Evolutionary conservation across 2,329 filamentous ascomycete genomes (phyloP).

Genomic region (Exophiala sideris): DNA sequence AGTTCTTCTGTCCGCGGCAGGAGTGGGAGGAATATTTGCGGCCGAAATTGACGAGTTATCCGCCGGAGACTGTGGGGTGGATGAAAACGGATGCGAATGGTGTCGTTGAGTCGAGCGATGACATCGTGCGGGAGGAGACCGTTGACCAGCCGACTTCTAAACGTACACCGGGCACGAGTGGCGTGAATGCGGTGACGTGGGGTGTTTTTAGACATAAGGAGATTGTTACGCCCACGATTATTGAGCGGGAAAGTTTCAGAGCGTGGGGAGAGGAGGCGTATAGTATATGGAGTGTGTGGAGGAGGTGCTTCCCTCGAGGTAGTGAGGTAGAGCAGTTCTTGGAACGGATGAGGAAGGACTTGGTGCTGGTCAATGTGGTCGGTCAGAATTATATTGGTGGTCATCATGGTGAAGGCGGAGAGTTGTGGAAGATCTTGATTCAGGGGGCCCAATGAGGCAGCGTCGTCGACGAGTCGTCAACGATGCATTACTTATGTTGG

Average conservation of each 20-base stretch:
- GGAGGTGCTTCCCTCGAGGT: conserved; percentile 74
- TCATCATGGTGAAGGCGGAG: conserved; percentile 29
- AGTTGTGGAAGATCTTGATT: conserved; percentile 27
- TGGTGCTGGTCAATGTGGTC: conserved; percentile 78
- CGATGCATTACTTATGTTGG: neutral
- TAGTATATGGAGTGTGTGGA: conserved; percentile 93
- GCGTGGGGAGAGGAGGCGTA: conserved; percentile 97
- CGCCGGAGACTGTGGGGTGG: conserved; percentile 71
- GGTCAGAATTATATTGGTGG: conserved; percentile 46
- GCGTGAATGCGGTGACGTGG: conserved; percentile 95
- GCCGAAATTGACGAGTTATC: conserved; percentile 57
- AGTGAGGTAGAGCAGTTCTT: conserved; percentile 70
- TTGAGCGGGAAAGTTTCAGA: conserved; percentile 89
- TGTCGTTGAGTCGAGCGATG: conserved; percentile 63
- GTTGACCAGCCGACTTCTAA: conserved; percentile 29
- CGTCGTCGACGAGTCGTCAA: too few species aligned
- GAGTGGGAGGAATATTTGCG: conserved; percentile 67
- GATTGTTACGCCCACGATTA: conserved; percentile 93
- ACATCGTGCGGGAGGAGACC: neutral
- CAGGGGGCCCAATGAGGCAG: neutral
- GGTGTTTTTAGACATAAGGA: conserved; percentile 93
- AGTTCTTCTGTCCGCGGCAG: conserved; percentile 77
- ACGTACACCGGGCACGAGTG: conserved; percentile 40
- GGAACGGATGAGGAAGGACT: conserved; percentile 62
- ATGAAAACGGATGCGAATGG: conserved; percentile 77